phyloP scores from a whole-genome alignment of 768 basidiomycete genomes.

The Podaxis sp. region DNA sequence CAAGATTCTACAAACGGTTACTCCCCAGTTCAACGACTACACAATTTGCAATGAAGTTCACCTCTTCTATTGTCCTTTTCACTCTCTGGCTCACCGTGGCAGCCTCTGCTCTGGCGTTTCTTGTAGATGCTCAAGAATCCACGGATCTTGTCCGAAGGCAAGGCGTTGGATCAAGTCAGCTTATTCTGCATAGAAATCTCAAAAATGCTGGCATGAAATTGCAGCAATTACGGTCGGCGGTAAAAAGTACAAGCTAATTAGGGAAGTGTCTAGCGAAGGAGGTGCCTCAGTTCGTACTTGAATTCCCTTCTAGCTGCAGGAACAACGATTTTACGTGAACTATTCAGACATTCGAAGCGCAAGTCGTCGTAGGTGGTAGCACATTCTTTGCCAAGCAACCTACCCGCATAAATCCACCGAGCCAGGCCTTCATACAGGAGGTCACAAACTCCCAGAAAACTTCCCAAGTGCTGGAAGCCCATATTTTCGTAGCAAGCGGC shows the following conservation, averaged over 20 bases:
- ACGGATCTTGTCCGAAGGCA: neutral
- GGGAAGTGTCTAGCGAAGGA: neutral
- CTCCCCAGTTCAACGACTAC: neutral
- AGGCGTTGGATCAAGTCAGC: neutral
- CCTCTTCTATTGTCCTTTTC: neutral
- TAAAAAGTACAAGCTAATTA: too few relatives aligned
- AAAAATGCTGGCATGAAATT: neutral
- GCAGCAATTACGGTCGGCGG: neutral
- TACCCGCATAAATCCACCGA: neutral
- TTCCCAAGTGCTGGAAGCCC: neutral
- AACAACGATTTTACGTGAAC: neutral
- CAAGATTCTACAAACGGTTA: neutral
- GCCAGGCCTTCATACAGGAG: neutral
- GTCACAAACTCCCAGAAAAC: neutral
- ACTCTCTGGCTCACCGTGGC: neutral
- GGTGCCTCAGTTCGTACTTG: neutral
- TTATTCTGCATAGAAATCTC: neutral
- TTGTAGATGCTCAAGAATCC: neutral
- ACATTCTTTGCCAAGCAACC: neutral
- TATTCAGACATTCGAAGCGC: neutral
- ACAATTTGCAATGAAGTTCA: neutral
- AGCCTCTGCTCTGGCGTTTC: neutral
- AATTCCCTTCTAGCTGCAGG: neutral
- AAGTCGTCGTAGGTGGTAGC: neutral
- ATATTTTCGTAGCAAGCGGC: neutral